Percentiles rank a stretch among this genome's conserved stretches.
phyloP scores from a whole-genome alignment of 1,284 basidiomycete genomes.

The Moesziomyces sp. region DNA sequence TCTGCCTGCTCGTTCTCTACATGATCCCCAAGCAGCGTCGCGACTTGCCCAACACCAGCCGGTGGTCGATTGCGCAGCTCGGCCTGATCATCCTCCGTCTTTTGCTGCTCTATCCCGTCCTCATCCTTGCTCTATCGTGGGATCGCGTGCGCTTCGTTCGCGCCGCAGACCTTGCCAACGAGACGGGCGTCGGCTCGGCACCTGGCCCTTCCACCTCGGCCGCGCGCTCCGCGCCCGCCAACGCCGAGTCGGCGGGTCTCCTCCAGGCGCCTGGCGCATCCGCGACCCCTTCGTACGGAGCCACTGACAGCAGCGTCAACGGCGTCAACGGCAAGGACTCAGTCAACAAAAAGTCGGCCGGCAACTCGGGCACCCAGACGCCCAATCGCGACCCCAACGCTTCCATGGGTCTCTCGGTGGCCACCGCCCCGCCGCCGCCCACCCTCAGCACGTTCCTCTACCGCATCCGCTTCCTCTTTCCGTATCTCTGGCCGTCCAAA shows the following conservation, averaged over 20 bases:
- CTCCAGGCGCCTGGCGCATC: slow-evolving; percentile 24
- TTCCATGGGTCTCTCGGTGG: slow-evolving; percentile 60
- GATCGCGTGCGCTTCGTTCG: slow-evolving; percentile 53
- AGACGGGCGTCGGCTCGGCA: slow-evolving; percentile 9
- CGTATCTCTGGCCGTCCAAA: slow-evolving; percentile 84
- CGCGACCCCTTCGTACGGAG: slow-evolving; percentile 32
- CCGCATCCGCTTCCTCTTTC: slow-evolving; percentile 74
- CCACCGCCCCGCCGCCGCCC: slow-evolving; percentile 55
- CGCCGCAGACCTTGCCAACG: slow-evolving; percentile 43
- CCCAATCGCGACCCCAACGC: slow-evolving; percentile 50
- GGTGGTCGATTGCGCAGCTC: slow-evolving; percentile 57
- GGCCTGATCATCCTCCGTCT: slow-evolving; percentile 51
- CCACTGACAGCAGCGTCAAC: slow-evolving; percentile 21
- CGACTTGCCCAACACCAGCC: slow-evolving; percentile 26
- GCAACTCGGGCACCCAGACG: slow-evolving; percentile 28
- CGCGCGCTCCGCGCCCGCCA: slow-evolving; percentile 27
- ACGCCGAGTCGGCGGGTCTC: slow-evolving; percentile 27
- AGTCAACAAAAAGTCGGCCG: slow-evolving; percentile 14
- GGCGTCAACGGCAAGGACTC: slow-evolving; percentile 1
- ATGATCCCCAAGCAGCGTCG: slow-evolving; percentile 31
- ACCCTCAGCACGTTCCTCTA: slow-evolving; percentile 56
- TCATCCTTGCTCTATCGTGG: slow-evolving; percentile 50
- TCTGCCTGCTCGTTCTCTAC: slow-evolving; percentile 46
- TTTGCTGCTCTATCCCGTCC: slow-evolving; percentile 52
- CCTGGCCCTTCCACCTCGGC: slow-evolving; percentile 10